Percentiles rank a stretch among this genome's conserved stretches.
Conservation (phyloP, 1,284 basidiomycete species). For the Pyrrhoderma noxium region DNA sequence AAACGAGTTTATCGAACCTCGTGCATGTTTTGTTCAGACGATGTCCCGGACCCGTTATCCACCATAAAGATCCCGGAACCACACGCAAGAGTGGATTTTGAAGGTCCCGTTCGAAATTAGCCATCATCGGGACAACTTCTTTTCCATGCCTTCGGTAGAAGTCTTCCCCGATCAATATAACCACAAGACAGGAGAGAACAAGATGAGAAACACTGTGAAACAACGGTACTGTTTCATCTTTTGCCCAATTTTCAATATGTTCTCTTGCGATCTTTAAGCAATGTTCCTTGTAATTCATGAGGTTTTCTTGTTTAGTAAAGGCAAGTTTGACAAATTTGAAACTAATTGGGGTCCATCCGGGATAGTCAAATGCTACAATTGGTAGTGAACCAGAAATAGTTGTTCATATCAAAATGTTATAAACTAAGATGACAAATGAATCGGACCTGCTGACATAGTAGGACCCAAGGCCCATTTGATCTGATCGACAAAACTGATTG, state of each 20-base stretch:
- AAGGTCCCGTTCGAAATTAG: constrained; percentile 15
- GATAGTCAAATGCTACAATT: constrained; percentile 5
- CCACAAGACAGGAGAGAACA: constrained; percentile 7
- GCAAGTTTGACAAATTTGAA: constrained; percentile 9
- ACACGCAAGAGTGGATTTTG: constrained; percentile 13
- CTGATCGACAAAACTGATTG: constrained; percentile 12
- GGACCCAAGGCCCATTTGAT: constrained; percentile 13
- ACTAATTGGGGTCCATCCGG: constrained; percentile 7
- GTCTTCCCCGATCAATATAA: constrained; percentile 12
- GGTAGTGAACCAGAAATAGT: background rate
- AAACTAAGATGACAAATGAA: background rate
- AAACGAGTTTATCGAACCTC: constrained; percentile 9
- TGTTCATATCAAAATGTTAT: too few relatives aligned
- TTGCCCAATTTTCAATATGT: constrained; percentile 9
- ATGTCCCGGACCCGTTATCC: constrained; percentile 2
- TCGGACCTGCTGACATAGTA: constrained; percentile 6
- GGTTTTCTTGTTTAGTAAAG: constrained; percentile 6
- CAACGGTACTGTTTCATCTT: constrained; percentile 11
- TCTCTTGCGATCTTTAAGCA: constrained; percentile 11
- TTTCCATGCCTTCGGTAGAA: constrained; percentile 14
- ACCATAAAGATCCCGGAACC: constrained; percentile 6
- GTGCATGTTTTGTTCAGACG: background rate
- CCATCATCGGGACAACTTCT: constrained; percentile 12
- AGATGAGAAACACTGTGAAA: constrained; percentile 15
- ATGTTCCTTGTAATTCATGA: background rate